Conservation (phyloP, 352 stramenopile species). For the Phytopythium vexans region DNA sequence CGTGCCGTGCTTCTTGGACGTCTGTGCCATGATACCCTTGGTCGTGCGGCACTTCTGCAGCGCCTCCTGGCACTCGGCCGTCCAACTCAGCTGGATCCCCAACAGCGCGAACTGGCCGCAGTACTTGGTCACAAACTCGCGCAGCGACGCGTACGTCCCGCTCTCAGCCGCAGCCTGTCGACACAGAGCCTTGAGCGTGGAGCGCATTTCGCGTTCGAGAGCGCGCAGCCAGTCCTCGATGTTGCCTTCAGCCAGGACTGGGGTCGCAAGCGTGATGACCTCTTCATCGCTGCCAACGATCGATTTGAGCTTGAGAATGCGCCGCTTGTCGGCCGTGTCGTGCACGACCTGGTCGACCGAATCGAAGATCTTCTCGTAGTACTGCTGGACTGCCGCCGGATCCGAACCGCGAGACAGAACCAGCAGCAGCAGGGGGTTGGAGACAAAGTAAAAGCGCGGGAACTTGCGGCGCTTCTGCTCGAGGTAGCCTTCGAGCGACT, state of each 20-base stretch:
- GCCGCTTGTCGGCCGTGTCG: slow-evolving; percentile 47
- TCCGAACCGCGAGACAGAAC: slow-evolving; percentile 87
- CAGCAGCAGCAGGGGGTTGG: slow-evolving; percentile 87
- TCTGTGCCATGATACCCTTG: slow-evolving; percentile 87
- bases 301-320: slow-evolving; percentile 77
- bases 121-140: slow-evolving; percentile 71
- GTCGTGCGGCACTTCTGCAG: slow-evolving; percentile 72
- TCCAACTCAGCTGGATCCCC: slow-evolving; percentile 79
- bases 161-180: slow-evolving; percentile 58
- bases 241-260: slow-evolving; percentile 66
- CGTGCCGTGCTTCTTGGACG: slow-evolving; percentile 66
- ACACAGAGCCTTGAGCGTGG: slow-evolving; percentile 63
- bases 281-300: slow-evolving; percentile 69
- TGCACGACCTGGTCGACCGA: slow-evolving; percentile 76
- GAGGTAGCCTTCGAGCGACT: slow-evolving; percentile 88
- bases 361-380: slow-evolving; percentile 89
- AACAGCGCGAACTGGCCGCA: slow-evolving; percentile 73
- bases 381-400: slow-evolving; percentile 70
- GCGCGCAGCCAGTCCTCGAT: slow-evolving; percentile 82
- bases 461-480: slow-evolving; percentile 91
- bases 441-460: slow-evolving; percentile 92
- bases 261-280: slow-evolving; percentile 50
- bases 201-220: slow-evolving; percentile 70
- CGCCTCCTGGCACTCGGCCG: slow-evolving; percentile 64
- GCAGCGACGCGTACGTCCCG: slow-evolving; percentile 29